Evolutionary conservation across 495 filamentous ascomycete species (phyloP), one percentile per base, ranked within the genome.

Genomic region (Lophium mytilinum): DNA sequence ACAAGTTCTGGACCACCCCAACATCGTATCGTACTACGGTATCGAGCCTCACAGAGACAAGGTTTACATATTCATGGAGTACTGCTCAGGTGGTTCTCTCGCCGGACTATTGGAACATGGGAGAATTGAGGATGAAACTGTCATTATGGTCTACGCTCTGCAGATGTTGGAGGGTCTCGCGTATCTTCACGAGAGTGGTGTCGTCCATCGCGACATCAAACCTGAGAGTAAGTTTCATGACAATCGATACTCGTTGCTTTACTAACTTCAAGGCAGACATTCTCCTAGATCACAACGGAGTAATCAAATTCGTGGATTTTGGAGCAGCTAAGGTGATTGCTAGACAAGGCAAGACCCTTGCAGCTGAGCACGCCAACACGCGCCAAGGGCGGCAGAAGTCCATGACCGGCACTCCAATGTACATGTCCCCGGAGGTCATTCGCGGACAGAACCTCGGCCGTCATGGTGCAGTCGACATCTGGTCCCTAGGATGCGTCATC

Each of bases 11-110:
- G 90, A 96, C 66, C 93, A 97, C 66, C 94, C 94, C 8, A 97
- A 98, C 66, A 91, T 98, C 43, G 93, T 98, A 6, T 90, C 89
- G 7, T 98, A 98, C 72, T 91, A 92, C 65, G 93, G 93, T 48
- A 96, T 98, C 65, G 93, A 98, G 69, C 93, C 96, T 3, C 93
- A 97, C 70, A 82, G 93, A 39, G 93, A 98, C 75, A 95, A 95
- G 65, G 94, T 97, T 6, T 98, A 97, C 72, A 94, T 98, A 62
- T 98, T 98, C 72, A 98, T 98, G 93, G 93, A 98, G 71, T 96
- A 94, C 70, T 98, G 93, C 65, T 91, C 88, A 3, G 92, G 94
- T 34, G 93, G 93, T 15, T 96, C 92, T 5, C 75, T 98, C n/a
- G 90, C 93, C 42, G 83, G 79, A 19, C 75, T 97, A 56, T 76